phyloP scores from a whole-genome alignment of 208 protist species.

The Leishmania martiniquensis region DNA sequence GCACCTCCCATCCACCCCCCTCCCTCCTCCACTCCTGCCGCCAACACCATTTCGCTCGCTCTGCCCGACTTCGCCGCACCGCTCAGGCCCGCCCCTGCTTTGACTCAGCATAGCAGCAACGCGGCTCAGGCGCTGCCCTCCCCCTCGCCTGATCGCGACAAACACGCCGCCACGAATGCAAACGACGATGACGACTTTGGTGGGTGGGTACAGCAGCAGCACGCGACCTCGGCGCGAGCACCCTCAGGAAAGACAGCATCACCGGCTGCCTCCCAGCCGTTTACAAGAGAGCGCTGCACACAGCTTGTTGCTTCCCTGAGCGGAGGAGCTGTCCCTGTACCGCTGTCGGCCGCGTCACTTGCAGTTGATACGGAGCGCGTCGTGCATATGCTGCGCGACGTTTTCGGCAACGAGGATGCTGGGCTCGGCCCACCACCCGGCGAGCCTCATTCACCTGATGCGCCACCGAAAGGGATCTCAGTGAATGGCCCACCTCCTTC shows the following conservation, averaged over 20 bases:
- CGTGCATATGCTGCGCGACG: constrained; percentile 9
- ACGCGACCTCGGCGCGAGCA: neutral
- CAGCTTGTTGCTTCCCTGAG: constrained; percentile 2
- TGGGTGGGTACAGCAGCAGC: constrained; percentile 19
- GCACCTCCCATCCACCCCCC: constrained; percentile 13
- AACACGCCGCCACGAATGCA: neutral
- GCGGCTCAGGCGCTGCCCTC: neutral
- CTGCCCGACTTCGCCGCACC: neutral
- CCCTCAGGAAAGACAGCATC: neutral
- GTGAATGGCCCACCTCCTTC: neutral
- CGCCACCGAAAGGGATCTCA: neutral
- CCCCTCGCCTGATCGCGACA: neutral
- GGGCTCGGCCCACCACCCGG: neutral
- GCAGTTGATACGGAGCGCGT: constrained; percentile 5
- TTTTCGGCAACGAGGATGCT: constrained; percentile 12
- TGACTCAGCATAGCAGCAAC: neutral
- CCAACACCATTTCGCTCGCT: neutral
- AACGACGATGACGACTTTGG: constrained; percentile 23
- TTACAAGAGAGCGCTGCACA: constrained; percentile 20
- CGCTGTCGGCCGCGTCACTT: neutral
- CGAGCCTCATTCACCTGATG: neutral
- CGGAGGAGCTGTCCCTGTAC: neutral
- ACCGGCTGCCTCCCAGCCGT: neutral
- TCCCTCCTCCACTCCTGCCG: neutral
- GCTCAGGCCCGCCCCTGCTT: neutral